Conservation (phyloP, 2,329 filamentous ascomycete genomes). For the Claviceps pusilla region DNA sequence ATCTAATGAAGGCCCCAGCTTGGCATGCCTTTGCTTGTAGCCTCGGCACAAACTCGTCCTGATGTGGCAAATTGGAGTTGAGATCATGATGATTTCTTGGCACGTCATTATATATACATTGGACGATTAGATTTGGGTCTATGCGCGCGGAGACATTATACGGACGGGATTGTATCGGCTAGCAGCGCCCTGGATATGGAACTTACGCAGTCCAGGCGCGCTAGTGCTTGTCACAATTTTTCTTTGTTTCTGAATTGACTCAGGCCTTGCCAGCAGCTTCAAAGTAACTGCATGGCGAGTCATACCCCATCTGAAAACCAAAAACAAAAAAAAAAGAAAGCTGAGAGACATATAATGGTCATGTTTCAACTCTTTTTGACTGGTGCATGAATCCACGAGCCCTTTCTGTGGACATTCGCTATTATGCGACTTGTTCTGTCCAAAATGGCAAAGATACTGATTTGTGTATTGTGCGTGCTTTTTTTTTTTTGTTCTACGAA, state of each 20-base stretch:
- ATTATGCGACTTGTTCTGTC: background rate
- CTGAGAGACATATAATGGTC: constrained; percentile 21
- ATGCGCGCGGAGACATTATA: constrained; percentile 26
- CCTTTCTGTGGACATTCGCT: background rate
- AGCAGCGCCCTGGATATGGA: constrained; percentile 20
- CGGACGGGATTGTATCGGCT: constrained; percentile 30
- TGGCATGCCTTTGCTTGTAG: constrained; percentile 13
- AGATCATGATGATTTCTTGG: constrained; percentile 18
- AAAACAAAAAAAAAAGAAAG: constrained; percentile 25
- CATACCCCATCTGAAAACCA: constrained; percentile 11
- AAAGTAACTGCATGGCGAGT: constrained; percentile 18
- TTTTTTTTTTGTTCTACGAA: background rate
- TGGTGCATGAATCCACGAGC: background rate
- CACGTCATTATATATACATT: constrained; percentile 20
- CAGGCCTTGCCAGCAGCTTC: constrained; percentile 16
- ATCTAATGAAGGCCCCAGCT: constrained; percentile 7
- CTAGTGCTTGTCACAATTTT: constrained; percentile 13
- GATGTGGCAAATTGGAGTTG: constrained; percentile 13
- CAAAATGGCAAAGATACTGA: background rate
- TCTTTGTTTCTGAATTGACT: constrained; percentile 23
- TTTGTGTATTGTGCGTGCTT: background rate
- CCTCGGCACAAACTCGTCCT: constrained; percentile 11
- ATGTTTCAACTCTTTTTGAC: background rate
- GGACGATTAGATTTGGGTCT: constrained; percentile 24
- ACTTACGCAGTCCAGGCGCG: constrained; percentile 11